Evolutionary conservation across 1,284 basidiomycete genomes (phyloP), one percentile per base, ranked within the genome.

Genomic region (Trametes pubescens): DNA sequence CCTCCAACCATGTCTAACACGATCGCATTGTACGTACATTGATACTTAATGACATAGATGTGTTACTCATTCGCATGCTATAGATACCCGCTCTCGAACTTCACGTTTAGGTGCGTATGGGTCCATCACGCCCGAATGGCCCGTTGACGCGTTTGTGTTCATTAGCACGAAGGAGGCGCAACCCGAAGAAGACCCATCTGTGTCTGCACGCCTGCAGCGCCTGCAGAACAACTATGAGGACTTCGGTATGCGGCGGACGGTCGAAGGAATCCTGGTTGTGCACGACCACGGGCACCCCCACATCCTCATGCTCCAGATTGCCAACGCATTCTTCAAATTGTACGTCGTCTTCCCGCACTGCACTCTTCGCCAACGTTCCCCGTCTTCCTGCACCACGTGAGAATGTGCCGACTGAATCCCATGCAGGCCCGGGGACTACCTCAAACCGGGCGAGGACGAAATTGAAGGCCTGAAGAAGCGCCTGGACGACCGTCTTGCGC

Each of bases 311-410:
- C 86, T 99, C 16, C 97, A 99, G 77, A 98, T 99, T 74, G 97
- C 96, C 37, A 98, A 98, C 76, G 95, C 96, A 21, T 99, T 98
- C 80, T 99, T 98, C 86, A 99, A 99, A 78, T 86, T 99, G 95
- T 95, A 73, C 74, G 93, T 82, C n/a, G 35, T 47, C 10, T 47
- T 32, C 53, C 53, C 43, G 9, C 22, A 9, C 14, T 26, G 21
- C 44, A 22, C 57, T 32, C 58, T 21, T 18, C 6, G 16, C 16
- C 40, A 16, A 56, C 32, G 34, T 32, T 29, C 53, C 53, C 53
- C 4, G 57, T 55, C 16, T 32, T 32, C 53, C 8, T 34, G n/a
- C 22, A 37, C 53, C 14, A 29, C 16, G 24, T 8, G 29, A 34
- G 1, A 44, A 21, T 13, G 0, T 37, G 40, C 21, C 51, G 46